Conservation (phyloP, 192 early-diverging fungal species). For the Jimgerdemannia lactiflua region DNA sequence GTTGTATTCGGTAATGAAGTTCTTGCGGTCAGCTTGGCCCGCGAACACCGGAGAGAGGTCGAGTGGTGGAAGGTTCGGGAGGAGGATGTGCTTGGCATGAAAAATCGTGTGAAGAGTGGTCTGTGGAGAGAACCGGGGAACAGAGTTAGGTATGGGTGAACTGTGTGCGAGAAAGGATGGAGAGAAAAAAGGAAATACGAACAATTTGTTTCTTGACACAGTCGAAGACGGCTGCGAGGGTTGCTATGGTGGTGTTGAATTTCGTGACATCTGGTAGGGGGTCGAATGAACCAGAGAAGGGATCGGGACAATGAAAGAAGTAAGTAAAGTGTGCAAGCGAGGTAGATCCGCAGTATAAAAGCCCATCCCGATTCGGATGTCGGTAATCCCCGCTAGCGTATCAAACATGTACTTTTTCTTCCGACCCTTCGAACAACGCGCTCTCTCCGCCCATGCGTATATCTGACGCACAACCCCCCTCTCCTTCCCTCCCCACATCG, state of each 20-base stretch:
- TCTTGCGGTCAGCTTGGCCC: not conserved
- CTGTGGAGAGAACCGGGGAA: not conserved
- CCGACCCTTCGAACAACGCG: not conserved
- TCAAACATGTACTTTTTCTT: too few species aligned
- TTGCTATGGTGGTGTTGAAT: not conserved
- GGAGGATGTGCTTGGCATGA: constrained; percentile 18
- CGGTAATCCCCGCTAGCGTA: too few species aligned
- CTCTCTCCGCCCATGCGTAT: not conserved
- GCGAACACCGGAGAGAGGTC: constrained; percentile 23
- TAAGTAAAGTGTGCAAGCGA: too few species aligned
- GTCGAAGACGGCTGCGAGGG: constrained; percentile 4
- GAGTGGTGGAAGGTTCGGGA: constrained; percentile 22
- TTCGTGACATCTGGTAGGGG: not conserved
- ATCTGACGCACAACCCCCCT: not conserved
- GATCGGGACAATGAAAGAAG: not conserved
- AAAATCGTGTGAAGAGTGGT: constrained; percentile 19
- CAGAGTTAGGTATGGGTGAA: not conserved
- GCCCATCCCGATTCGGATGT: too few species aligned
- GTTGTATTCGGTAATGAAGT: constrained; percentile 10
- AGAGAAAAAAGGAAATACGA: constrained; percentile 1
- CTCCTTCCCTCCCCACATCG: not conserved
- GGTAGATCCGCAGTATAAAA: too few species aligned
- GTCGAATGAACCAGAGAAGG: constrained; percentile 12
- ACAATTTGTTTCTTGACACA: constrained; percentile 29
- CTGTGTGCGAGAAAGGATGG: not conserved